Evolutionary conservation across 2,329 filamentous ascomycete genomes (phyloP).

Genomic region (Penicillium sp.): DNA sequence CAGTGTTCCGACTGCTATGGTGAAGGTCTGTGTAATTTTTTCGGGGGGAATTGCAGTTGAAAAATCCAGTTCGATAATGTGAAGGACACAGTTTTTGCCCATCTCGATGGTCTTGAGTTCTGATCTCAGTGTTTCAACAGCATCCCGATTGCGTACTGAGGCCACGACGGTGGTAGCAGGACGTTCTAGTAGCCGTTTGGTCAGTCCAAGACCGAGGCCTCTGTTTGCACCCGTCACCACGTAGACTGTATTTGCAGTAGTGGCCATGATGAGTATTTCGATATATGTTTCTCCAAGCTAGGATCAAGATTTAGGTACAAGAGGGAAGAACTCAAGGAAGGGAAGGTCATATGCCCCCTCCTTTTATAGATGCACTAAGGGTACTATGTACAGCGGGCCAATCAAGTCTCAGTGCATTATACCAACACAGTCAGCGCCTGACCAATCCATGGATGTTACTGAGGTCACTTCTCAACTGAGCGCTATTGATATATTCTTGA

Average conservation of each 20-base stretch:
- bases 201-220: constrained; percentile 29
- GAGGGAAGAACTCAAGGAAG: background rate
- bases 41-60: constrained; percentile 14
- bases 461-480: no score
- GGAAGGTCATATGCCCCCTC: background rate
- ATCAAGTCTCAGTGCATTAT: background rate
- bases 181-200: constrained; percentile 21
- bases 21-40: constrained; percentile 6
- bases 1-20: constrained; percentile 23
- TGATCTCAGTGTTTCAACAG: constrained; percentile 10
- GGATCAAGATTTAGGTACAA: no score
- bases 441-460: background rate
- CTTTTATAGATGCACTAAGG: background rate
- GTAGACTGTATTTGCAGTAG: constrained; percentile 25
- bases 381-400: background rate
- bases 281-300: no score
- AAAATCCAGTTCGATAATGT: constrained; percentile 24
- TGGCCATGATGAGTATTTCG: background rate
- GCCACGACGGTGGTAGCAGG: constrained; percentile 24
- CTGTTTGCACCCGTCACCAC: constrained; percentile 32
- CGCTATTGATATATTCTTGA: no score
- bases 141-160: constrained; percentile 20
- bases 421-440: background rate
- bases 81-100: constrained; percentile 13
- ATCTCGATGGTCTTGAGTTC: background rate